Evolutionary conservation across 768 basidiomycete species (phyloP).

Genomic region (Psilocybe subaeruginosa): DNA sequence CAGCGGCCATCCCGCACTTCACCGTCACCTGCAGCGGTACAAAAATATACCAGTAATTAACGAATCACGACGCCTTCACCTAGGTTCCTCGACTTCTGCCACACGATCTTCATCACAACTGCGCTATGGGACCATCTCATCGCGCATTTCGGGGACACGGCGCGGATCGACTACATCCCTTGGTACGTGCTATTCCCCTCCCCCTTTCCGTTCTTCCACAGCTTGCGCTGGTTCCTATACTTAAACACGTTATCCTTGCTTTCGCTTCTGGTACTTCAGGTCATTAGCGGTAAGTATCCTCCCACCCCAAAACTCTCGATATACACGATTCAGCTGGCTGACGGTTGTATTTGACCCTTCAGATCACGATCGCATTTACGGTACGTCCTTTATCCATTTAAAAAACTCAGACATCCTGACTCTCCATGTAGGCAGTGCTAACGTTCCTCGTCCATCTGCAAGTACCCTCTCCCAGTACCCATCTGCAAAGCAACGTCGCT

Average conservation of each 20-base stretch:
- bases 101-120: constrained; percentile 41
- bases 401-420: not conserved
- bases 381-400: not conserved
- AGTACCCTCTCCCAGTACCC: constrained; percentile 3
- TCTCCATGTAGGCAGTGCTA: constrained; percentile 33
- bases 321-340: too few species aligned
- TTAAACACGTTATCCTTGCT: not conserved
- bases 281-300: constrained; percentile 37
- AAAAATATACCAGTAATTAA: too few species aligned
- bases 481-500: not conserved
- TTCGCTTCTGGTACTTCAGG: constrained; percentile 23
- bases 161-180: constrained; percentile 44
- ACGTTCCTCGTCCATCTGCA: constrained; percentile 58
- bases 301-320: not conserved
- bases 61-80: not conserved
- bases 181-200: constrained; percentile 31
- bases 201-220: not conserved
- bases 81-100: constrained; percentile 38
- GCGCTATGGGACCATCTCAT: constrained; percentile 50
- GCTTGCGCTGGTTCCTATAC: not conserved
- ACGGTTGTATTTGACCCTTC: not conserved
- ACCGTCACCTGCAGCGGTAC: too few species aligned
- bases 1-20: not conserved
- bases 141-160: constrained; percentile 39
- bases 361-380: constrained; percentile 38